Evolutionary conservation across 257 asterid genomes (phyloP), one percentile per base, ranked within the genome.

Genomic region (Pogostemon cablin): DNA sequence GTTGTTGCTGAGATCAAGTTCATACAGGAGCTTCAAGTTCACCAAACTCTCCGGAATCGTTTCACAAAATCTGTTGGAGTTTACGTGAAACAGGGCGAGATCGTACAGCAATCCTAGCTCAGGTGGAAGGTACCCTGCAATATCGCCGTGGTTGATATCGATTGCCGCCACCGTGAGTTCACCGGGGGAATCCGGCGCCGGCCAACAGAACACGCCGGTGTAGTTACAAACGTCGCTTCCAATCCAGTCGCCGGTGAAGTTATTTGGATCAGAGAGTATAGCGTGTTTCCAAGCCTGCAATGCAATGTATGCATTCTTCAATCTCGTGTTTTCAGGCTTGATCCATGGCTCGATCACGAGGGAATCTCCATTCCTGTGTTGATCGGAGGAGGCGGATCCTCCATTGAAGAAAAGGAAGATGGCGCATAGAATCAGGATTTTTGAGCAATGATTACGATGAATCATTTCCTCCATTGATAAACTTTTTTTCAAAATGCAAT

Each of bases 61-160:
- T 3, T 92, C 95, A 39, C 95, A 86, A 11, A 88, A 88, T 5
- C 95, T 75, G 73, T 88, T 88, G 1, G 95, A 86, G 79, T 86
- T 88, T 5, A 84, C 3, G 55, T 88, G 95, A 53, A 88, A 53
- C 15, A 88, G 34, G 10, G 90, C 54, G 7, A 88, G 74, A 72
- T 88, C 95, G 15, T 73, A 86, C 6, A 88, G 84, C 37, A 88
- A 74, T 35, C 95, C 92, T 4, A 88, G 69, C 74, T 88, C 91
- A 37, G 70, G 83, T 0, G 87, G 86, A 42, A 88, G 86, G 69
- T 69, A 72, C n/a, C 95, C 95, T 0, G 95, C 88, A 5, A 86
- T 73, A 63, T 86, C 80, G 1, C 74, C 83, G 3, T 84, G 87
- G 80, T 86, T 88, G 79, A 88, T 53, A 48, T 88, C 95, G n/a